A percentile compares a stretch with the other conserved stretches of the same genome.
phyloP scores from a whole-genome alignment of 1,284 basidiomycete genomes.

The Rhodotorula mucilaginosa region DNA sequence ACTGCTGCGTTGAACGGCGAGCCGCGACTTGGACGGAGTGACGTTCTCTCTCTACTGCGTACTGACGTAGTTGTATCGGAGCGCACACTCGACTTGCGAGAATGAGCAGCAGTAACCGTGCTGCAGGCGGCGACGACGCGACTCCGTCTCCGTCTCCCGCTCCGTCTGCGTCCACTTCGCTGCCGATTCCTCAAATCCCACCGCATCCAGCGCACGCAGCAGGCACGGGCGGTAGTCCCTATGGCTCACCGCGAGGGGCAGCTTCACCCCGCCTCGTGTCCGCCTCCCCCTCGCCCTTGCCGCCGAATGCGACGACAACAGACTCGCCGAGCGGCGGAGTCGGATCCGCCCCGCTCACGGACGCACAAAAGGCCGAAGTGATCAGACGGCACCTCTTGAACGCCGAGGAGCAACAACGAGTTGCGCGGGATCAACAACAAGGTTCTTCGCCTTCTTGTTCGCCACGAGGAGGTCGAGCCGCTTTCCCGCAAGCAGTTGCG shows the following conservation, averaged over 20 bases:
- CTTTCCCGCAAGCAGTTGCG: conserved; percentile 21
- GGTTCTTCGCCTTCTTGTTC: conserved; percentile 27
- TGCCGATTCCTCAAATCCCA: conserved; percentile 10
- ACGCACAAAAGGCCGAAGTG: conserved; percentile 79
- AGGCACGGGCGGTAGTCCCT: background rate
- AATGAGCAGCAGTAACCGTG: too few species aligned
- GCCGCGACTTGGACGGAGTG: background rate
- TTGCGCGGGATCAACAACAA: conserved; percentile 28
- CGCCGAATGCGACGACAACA: conserved; percentile 1
- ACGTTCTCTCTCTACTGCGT: background rate
- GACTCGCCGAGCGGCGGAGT: background rate
- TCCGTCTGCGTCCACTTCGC: background rate
- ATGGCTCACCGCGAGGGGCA: background rate
- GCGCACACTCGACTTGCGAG: too few species aligned
- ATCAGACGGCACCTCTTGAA: conserved; percentile 75
- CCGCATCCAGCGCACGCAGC: background rate
- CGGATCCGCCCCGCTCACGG: conserved; percentile 47
- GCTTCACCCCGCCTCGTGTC: background rate
- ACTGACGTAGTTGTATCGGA: too few species aligned
- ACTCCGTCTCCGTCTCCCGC: background rate
- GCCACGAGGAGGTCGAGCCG: background rate
- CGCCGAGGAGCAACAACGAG: conserved; percentile 60
- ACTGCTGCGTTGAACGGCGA: background rate
- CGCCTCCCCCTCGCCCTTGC: background rate
- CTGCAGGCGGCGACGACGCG: too few species aligned